These are phyloP conservation scores for Eucalyptus tenuipes DNA, from an alignment of 345 rosid genomes.

Conservation along the genomic window DNA sequence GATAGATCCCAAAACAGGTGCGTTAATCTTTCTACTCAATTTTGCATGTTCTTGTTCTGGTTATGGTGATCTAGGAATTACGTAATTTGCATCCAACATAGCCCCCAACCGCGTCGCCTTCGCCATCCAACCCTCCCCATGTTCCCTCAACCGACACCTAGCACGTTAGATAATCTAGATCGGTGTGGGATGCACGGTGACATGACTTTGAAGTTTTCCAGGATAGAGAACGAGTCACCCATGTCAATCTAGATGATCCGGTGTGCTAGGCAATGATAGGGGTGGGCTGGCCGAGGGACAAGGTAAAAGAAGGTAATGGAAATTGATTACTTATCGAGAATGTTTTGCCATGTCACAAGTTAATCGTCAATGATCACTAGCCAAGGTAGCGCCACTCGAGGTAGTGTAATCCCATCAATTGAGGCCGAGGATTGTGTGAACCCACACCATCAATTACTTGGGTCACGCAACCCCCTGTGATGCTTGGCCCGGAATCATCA, in stretches of 20 bases:
- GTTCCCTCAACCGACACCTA: neutral
- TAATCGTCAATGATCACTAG: neutral
- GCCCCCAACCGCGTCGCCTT: too few species aligned
- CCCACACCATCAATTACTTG: neutral
- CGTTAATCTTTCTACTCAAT: too few species aligned
- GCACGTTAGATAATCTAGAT: neutral
- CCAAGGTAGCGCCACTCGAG: accelerated
- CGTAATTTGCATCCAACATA: too few species aligned
- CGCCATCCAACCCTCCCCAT: neutral
- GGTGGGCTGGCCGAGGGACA: neutral
- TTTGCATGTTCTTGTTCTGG: too few species aligned
- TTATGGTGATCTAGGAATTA: too few species aligned
- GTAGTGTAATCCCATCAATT: too few species aligned
- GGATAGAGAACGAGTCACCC: too few species aligned
- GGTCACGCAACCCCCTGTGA: accelerated
- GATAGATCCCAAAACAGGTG: too few species aligned
- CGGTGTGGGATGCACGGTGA: too few species aligned
- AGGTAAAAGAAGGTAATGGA: neutral
- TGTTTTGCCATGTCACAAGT: neutral
- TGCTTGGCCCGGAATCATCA: neutral
- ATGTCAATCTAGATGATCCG: neutral
- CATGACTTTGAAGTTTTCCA: neutral
- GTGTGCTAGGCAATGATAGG: neutral
- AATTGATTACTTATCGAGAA: neutral
- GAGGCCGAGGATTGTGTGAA: neutral